These are phyloP conservation scores for Candida ortonii DNA, from an alignment of 805 yeast genomes.

Conservation along the genomic window DNA sequence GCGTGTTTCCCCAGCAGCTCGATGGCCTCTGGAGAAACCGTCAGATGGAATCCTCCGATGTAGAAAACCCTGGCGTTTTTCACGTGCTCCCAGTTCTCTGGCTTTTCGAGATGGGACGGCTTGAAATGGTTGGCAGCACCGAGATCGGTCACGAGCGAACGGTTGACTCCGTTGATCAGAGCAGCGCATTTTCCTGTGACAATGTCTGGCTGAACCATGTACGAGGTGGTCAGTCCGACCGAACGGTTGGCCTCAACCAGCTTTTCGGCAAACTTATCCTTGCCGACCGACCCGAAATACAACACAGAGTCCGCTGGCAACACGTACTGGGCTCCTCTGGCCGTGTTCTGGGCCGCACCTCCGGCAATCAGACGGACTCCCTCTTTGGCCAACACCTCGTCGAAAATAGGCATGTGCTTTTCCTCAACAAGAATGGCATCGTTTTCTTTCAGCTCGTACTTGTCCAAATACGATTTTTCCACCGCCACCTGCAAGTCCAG, in stretches of 20 bases:
- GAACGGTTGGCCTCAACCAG: conserved; percentile 76
- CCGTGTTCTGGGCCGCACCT: conserved; percentile 99
- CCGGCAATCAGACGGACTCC: conserved; percentile 84
- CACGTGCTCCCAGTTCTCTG: conserved; percentile 86
- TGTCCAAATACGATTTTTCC: conserved; percentile 62
- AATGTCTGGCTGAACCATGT: conserved; percentile 70
- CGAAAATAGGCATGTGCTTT: conserved; percentile 80
- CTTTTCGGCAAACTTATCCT: conserved; percentile 81
- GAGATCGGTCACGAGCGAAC: conserved; percentile 93
- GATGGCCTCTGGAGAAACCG: conserved; percentile 96
- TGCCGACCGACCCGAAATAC: conserved; percentile 95
- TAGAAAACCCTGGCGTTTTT: conserved; percentile 79
- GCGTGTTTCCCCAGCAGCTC: conserved; percentile 89
- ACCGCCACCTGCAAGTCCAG: conserved; percentile 83
- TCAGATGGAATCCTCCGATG: conserved; percentile 98
- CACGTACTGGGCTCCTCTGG: conserved; percentile 95
- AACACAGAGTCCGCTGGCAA: conserved; percentile 79
- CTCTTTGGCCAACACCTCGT: conserved; percentile 63
- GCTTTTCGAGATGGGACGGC: conserved; percentile 78
- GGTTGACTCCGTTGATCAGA: conserved; percentile 73
- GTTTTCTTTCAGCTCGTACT: conserved; percentile 82
- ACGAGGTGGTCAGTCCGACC: conserved; percentile 86
- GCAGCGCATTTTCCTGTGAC: conserved; percentile 99
- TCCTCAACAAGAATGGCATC: conserved; percentile 89
- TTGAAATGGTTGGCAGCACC: conserved; percentile 98